Evolutionary conservation across 2,329 filamentous ascomycete species (phyloP), one percentile per base, ranked within the genome.

Genomic region (Colletotrichum tofieldiae): DNA sequence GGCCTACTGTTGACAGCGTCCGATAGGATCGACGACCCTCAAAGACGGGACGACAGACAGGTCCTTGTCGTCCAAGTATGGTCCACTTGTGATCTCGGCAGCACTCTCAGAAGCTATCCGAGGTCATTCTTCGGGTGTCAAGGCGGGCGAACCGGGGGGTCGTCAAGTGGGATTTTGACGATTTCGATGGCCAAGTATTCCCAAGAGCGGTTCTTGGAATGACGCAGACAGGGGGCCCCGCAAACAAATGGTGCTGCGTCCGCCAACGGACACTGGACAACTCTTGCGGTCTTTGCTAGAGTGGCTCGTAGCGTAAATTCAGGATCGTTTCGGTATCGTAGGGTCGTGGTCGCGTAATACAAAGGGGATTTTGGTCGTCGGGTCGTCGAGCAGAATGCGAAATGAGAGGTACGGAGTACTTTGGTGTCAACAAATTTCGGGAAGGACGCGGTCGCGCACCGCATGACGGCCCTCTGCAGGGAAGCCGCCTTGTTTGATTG

Each of bases 351-450:
- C 65, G 66, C 66, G 65, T 72, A 65, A 69, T 32, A 72, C 66
- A 72, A 64, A 70, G 39, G 70, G 70, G 66, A 70, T 39, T 58
- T 60, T 39, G 14, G 55, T 58, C 37, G 55, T 41, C 37, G 55
- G 55, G 65, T 65, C 66, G 59, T 72, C 54, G 47, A 70, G 47
- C 66, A 59, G 47, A 64, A 16, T 64, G 70, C 66, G 70, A 72
- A 72, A 70, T 56, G 45, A 55, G 20, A 54, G 60, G 54, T 55
- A 72, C 47, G 66, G 47, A 63, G 59, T 71, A 73, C 67, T 56
- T 71, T 51, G 56, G 52, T 73, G 71, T 73, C 71, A 73, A 73
- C 71, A 73, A 73, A 71, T 73, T 56, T 73, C 71, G 67, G 67
- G 58, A 71, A 59, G 71, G 67, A 73, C 71, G 71, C 71, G 71